These are phyloP conservation scores for Cordyceps farinosa DNA, from an alignment of 2,329 filamentous ascomycete genomes.

Conservation along the genomic window DNA sequence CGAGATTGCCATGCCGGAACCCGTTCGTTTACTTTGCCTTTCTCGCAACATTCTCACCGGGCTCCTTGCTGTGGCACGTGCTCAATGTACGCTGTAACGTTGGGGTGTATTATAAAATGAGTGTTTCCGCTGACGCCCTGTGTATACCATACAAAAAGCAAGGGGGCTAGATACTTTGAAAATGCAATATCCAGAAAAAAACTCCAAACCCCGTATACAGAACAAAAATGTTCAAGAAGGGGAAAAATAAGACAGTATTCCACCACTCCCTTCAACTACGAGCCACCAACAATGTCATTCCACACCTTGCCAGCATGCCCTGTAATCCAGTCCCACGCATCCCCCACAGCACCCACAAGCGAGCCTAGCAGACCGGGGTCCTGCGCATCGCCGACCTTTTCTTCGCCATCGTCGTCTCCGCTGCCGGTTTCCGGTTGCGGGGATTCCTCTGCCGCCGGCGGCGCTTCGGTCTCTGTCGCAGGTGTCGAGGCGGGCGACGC, in stretches of 20 bases:
- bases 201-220: not conserved
- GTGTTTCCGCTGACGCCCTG: not conserved
- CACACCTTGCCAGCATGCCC: slow-evolving; percentile 20
- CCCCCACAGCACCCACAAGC: not conserved
- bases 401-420: not conserved
- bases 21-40: not conserved
- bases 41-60: not conserved
- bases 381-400: not conserved
- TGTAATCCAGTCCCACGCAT: slow-evolving; percentile 19
- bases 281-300: slow-evolving; percentile 8
- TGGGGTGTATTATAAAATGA: not conserved
- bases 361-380: not conserved
- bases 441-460: not conserved
- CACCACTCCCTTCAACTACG: not conserved
- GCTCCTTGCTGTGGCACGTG: not conserved
- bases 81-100: not conserved
- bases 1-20: not conserved
- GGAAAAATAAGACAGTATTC: not conserved
- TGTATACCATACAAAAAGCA: not conserved
- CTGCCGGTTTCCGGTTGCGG: not conserved
- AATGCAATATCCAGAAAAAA: not conserved
- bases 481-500: slow-evolving; percentile 5
- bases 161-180: not conserved
- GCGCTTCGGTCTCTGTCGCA: not conserved
- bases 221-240: not conserved